These are phyloP conservation scores for Arabidopsis suecica DNA, from an alignment of 345 rosid species.

Conservation along the genomic window DNA sequence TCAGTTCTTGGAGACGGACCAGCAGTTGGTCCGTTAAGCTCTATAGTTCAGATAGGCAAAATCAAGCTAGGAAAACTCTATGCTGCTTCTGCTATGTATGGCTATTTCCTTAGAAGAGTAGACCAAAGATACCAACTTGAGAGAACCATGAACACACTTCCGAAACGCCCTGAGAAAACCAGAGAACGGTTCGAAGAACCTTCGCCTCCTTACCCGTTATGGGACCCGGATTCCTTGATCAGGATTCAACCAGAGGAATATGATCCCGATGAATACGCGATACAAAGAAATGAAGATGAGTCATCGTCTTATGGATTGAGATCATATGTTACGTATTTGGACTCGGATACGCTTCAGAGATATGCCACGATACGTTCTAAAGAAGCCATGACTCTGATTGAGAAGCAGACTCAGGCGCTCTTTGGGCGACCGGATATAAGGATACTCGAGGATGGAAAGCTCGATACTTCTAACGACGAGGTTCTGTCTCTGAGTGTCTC, in stretches of 20 bases:
- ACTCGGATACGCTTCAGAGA: slow-evolving; percentile 89
- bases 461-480: slow-evolving; percentile 70
- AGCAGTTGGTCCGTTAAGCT: slow-evolving; percentile 70
- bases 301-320: slow-evolving; percentile 61
- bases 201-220: slow-evolving; percentile 54
- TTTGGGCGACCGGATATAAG: slow-evolving; percentile 83
- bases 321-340: slow-evolving; percentile 83
- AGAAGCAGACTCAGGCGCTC: slow-evolving; percentile 91
- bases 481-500: slow-evolving; percentile 61
- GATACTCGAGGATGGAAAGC: slow-evolving; percentile 75
- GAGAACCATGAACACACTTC: slow-evolving; percentile 83
- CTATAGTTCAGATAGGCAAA: slow-evolving; percentile 78
- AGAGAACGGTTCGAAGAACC: slow-evolving; percentile 52
- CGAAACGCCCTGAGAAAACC: slow-evolving; percentile 57
- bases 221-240: slow-evolving; percentile 84
- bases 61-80: slow-evolving; percentile 87
- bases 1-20: slow-evolving; percentile 74
- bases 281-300: slow-evolving; percentile 46
- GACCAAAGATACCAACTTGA: slow-evolving; percentile 91
- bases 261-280: slow-evolving; percentile 31
- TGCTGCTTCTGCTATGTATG: slow-evolving; percentile 94
- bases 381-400: slow-evolving; percentile 81
- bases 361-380: slow-evolving; percentile 89
- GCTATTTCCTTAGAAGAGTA: slow-evolving; percentile 88
- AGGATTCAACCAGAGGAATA: slow-evolving; percentile 57